phyloP scores from a whole-genome alignment of 768 basidiomycete species.

The Boletus pseudo-olivaceus region DNA sequence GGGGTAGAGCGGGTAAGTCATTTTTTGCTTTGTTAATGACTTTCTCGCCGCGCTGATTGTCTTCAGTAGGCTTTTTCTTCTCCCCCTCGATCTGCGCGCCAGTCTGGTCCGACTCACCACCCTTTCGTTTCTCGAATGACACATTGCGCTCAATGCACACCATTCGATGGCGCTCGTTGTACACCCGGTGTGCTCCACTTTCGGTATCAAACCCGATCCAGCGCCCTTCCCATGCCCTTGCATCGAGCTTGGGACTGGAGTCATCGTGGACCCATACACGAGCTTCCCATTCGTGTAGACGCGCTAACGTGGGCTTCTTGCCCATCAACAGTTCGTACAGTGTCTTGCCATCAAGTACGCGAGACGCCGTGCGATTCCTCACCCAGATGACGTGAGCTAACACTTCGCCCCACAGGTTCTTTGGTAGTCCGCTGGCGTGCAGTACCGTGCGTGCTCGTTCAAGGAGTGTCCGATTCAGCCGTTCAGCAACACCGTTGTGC shows the following conservation, averaged over 20 bases:
- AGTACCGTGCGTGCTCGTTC: too few relatives aligned
- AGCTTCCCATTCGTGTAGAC: background rate
- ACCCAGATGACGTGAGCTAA: background rate
- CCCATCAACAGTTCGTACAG: background rate
- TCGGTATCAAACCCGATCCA: background rate
- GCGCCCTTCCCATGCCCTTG: background rate
- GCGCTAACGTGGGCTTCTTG: background rate
- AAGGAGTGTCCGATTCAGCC: too few relatives aligned
- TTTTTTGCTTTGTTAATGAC: too few relatives aligned
- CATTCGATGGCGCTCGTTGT: fast-evolving
- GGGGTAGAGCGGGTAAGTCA: too few relatives aligned
- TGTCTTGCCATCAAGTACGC: background rate
- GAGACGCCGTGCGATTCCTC: background rate
- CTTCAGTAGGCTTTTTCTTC: background rate
- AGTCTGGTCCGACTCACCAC: fast-evolving
- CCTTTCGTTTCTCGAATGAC: too few relatives aligned
- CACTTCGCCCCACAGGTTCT: background rate
- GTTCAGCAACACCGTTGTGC: too few relatives aligned
- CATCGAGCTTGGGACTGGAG: background rate
- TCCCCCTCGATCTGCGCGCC: background rate
- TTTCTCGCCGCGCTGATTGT: background rate
- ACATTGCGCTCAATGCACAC: background rate
- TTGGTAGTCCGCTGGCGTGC: background rate
- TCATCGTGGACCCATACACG: background rate
- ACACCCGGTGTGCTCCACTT: background rate